Evolutionary conservation across 2,329 filamentous ascomycete genomes (phyloP).

Genomic region (Cladosporium cucumerinum): DNA sequence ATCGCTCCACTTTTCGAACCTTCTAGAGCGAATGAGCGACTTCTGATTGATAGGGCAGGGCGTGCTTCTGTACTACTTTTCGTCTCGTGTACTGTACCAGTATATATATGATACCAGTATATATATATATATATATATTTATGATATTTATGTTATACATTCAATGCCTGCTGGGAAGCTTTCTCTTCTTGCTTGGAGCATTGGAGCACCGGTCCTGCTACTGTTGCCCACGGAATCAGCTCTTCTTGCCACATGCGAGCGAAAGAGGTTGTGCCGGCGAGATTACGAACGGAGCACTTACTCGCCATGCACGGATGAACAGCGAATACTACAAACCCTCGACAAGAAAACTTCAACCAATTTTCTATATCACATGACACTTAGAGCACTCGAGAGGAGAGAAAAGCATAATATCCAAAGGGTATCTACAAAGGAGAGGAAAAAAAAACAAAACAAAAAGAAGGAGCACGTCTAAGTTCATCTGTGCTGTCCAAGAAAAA

Average conservation of each 20-base stretch:
- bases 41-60: not conserved
- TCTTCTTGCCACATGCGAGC: not conserved
- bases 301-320: not conserved
- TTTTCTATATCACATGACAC: not conserved
- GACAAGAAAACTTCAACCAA: not conserved
- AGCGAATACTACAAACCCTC: not conserved
- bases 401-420: not conserved
- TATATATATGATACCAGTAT: not conserved
- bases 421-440: constrained; percentile 2
- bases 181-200: not conserved
- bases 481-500: not conserved
- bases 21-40: constrained; percentile 14
- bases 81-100: not conserved
- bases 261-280: not conserved
- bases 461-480: not conserved
- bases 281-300: not conserved
- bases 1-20: constrained; percentile 9
- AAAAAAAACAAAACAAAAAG: not conserved
- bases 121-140: too few species aligned
- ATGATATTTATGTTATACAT: not conserved
- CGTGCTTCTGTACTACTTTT: not conserved
- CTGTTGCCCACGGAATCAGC: not conserved
- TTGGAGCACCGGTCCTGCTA: not conserved
- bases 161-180: not conserved
- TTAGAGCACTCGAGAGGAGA: not conserved